phyloP scores from a whole-genome alignment of 2,329 filamentous ascomycete genomes.

The Aspergillus eucalypticola region DNA sequence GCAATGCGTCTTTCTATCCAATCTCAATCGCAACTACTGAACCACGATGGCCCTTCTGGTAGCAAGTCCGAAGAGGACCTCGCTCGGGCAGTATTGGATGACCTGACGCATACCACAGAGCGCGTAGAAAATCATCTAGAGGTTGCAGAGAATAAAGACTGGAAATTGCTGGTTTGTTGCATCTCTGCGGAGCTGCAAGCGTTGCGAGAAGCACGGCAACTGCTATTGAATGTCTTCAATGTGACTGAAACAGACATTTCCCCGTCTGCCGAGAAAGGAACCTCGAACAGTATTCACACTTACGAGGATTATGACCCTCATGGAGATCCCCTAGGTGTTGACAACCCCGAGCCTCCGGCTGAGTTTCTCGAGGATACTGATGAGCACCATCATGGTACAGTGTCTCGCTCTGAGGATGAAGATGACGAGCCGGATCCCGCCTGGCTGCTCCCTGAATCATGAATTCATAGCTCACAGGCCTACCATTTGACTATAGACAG shows the following conservation, averaged over 20 bases:
- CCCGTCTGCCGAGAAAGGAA: slow-evolving; percentile 10
- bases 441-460: slow-evolving; percentile 40
- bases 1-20: slow-evolving; percentile 37
- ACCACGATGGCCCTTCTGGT: slow-evolving; percentile 12
- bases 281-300: slow-evolving; percentile 1
- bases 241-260: slow-evolving; percentile 23
- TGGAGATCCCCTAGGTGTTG: slow-evolving; percentile 26
- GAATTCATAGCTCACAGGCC: background rate
- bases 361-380: slow-evolving; percentile 37
- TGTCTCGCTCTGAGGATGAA: slow-evolving; percentile 38
- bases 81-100: slow-evolving; percentile 38
- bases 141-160: slow-evolving; percentile 54
- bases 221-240: slow-evolving; percentile 40
- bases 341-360: slow-evolving; percentile 38
- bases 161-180: slow-evolving; percentile 63
- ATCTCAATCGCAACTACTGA: slow-evolving; percentile 22
- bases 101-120: slow-evolving; percentile 50
- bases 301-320: slow-evolving; percentile 12
- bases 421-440: slow-evolving; percentile 48
- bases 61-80: slow-evolving; percentile 25
- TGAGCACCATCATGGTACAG: slow-evolving; percentile 21
- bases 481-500: background rate
- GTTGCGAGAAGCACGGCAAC: slow-evolving; percentile 40
- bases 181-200: slow-evolving; percentile 65
- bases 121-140: slow-evolving; percentile 53